Conservation (phyloP, 768 basidiomycete species). For the Mycena epipterygia region DNA sequence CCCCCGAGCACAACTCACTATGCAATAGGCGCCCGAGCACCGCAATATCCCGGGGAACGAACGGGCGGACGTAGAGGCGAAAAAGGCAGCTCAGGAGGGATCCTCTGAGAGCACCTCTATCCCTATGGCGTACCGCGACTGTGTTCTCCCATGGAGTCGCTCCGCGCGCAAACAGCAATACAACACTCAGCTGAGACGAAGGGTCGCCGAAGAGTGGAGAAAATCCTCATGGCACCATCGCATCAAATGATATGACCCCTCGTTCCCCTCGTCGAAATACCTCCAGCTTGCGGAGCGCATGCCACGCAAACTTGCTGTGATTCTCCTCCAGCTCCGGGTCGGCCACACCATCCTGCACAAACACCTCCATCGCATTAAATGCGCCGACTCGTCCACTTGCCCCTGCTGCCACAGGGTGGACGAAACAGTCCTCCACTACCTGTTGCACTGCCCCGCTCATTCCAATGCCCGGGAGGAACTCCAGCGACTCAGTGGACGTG, state of each 20-base stretch:
- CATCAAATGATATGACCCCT: neutral
- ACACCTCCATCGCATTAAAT: conserved; percentile 37
- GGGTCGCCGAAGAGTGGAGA: neutral
- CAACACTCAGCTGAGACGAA: neutral
- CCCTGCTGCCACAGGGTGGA: conserved; percentile 26
- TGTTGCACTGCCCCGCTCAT: conserved; percentile 27
- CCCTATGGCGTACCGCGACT: neutral
- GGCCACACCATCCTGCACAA: conserved; percentile 36
- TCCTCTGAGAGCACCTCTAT: neutral
- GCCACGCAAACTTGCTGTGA: conserved; percentile 11
- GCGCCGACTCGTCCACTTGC: conserved; percentile 34
- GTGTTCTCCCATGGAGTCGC: conserved; percentile 16
- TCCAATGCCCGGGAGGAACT: neutral
- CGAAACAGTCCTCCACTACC: conserved; percentile 34
- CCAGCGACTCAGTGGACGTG: neutral
- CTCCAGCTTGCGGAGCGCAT: neutral
- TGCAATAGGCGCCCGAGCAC: conserved; percentile 40
- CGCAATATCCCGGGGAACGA: conserved; percentile 37
- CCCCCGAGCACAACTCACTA: neutral
- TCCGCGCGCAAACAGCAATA: neutral
- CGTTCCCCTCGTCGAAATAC: neutral
- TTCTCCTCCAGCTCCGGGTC: conserved; percentile 36
- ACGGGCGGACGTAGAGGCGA: conserved; percentile 37
- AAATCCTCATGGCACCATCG: neutral
- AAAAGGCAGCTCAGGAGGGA: conserved; percentile 22